phyloP scores from a whole-genome alignment of 1,284 basidiomycete genomes.

The Ganoderma multipileum region DNA sequence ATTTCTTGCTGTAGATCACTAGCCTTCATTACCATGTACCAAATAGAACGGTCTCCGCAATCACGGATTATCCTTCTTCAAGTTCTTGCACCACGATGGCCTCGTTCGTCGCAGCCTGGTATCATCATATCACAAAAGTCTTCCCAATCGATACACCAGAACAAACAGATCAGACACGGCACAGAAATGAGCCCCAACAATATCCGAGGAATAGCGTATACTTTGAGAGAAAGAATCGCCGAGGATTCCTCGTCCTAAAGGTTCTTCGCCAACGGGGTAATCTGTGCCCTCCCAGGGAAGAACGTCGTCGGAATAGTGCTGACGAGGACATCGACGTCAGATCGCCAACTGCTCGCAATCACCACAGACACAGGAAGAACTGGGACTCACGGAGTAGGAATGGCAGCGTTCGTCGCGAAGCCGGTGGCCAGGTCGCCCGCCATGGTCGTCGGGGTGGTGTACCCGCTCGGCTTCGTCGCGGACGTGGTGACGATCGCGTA shows the following conservation, averaged over 20 bases:
- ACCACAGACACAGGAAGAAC: background rate
- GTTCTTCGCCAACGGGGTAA: conserved; percentile 11
- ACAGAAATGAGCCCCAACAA: no score
- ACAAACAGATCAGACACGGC: background rate
- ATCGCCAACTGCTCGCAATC: background rate
- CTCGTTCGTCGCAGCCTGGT: background rate
- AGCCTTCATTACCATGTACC: background rate
- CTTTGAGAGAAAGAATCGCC: background rate
- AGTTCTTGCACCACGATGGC: no score
- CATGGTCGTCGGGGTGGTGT: conserved; percentile 40
- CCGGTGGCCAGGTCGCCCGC: conserved; percentile 39
- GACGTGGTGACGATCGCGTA: conserved; percentile 37
- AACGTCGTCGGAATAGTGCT: conserved; percentile 10
- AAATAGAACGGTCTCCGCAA: background rate
- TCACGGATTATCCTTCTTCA: background rate
- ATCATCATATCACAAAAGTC: background rate
- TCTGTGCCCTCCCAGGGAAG: conserved; percentile 10
- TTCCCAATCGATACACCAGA: background rate
- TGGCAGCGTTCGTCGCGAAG: conserved; percentile 40
- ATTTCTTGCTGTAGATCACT: background rate
- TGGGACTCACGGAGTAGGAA: conserved; percentile 42
- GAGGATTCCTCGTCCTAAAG: background rate
- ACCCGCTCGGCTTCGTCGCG: conserved; percentile 38
- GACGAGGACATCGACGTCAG: background rate
- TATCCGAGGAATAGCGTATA: background rate